Evolutionary conservation across 129 eudicot genomes (phyloP).

Genomic region (Chrysanthemum seticuspe): DNA sequence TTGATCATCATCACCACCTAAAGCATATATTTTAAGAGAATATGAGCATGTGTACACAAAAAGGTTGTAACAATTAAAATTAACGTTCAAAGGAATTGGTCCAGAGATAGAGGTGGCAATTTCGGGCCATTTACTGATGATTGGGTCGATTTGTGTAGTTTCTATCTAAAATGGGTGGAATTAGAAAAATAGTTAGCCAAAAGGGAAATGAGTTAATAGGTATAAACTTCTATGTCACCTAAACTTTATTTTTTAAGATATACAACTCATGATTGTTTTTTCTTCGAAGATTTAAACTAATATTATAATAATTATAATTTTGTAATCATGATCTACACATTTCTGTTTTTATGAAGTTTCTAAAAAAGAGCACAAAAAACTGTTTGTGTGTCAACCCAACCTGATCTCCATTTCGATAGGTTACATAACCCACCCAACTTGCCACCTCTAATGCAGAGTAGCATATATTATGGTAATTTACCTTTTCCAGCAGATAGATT

Average conservation of each 20-base stretch:
- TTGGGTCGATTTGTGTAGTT: not conserved
- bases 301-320: not conserved
- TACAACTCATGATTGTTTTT: not conserved
- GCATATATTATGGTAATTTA: conserved; percentile 21
- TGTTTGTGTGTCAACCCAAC: not conserved
- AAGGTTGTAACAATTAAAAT: not conserved
- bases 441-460: not conserved
- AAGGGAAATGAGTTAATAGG: not conserved
- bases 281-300: not conserved
- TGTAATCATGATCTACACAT: not conserved
- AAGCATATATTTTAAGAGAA: conserved; percentile 6
- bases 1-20: conserved; percentile 91
- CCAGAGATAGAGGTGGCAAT: too few species aligned
- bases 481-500: conserved; percentile 88
- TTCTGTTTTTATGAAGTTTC: not conserved
- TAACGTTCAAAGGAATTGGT: not conserved
- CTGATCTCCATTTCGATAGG: not conserved
- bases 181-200: not conserved
- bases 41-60: conserved; percentile 13
- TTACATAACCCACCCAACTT: not conserved
- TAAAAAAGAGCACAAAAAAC: not conserved
- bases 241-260: not conserved
- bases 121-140: not conserved
- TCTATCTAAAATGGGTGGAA: not conserved
- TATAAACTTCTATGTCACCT: not conserved